Base-by-base conservation (phyloP, 2,329 filamentous ascomycete species). In the Coniochaeta sp. region DNA sequence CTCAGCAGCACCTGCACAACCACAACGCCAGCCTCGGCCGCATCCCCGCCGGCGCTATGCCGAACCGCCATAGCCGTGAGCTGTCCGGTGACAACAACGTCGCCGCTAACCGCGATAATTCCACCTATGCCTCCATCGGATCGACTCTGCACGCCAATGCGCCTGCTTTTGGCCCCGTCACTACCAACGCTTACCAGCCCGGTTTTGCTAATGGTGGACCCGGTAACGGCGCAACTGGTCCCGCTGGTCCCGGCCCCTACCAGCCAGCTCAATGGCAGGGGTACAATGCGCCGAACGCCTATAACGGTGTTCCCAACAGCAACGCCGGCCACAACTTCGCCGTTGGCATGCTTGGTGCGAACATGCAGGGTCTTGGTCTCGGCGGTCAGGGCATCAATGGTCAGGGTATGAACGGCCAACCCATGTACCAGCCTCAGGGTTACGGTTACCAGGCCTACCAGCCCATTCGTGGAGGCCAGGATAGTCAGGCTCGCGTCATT, bases 1-100 rank as follows among this genome's bases (percentile, higher is more conserved):
- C 79, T 3, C 78, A 82, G 67, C 78, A 82, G 67, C 79, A 82
- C 58, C 77, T 83, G 50, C 87, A 88, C 64, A 83, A 91, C 59
- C 89, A 92, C 71, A 92, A 91, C 66, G 85, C 86, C 32, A 94
- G 83, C 66, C 78, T 94, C 54, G 89, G 90, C 50, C 86, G 89
- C 51, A 89, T 91, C 62, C 88, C 89, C 28, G 76, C 79, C 42
- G 82, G 82, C 52, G 82, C 77, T 18, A 68, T 86, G 50, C 77
- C 77, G 52, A 81, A 81, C 60, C 85, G 87, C 55, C 87, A 91
- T 64, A 87, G 78, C 66, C 85, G 88, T 53, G 87, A 92, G 64
- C 71, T 90, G 24, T 83, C 84, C 10, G 70, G 68, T 33, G 78
- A 80, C 52, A 71, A 63, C 57, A 68, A 64, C 56, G 60, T 68